Percentiles rank a stretch among this genome's conserved stretches.
Conservation (phyloP, 768 basidiomycete genomes). For the Tulasnella sp. region DNA sequence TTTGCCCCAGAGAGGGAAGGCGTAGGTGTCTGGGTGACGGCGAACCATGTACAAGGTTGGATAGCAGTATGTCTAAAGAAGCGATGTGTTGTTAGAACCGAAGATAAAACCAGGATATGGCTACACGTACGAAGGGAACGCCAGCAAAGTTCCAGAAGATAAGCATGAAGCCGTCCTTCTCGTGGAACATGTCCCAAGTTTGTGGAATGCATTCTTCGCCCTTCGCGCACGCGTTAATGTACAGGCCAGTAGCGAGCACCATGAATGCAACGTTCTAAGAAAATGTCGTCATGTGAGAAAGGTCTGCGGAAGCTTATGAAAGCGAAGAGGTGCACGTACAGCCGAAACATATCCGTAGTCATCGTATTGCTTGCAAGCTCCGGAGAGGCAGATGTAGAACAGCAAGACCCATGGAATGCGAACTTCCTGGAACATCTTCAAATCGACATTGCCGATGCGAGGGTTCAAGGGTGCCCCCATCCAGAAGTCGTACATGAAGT, state of each 20-base stretch:
- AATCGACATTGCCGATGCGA: conserved; percentile 80
- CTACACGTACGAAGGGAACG: conserved; percentile 63
- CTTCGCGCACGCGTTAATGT: conserved; percentile 75
- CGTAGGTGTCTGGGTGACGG: conserved; percentile 81
- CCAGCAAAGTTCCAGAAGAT: conserved; percentile 98
- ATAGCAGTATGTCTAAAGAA: conserved; percentile 82
- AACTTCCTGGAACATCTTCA: conserved; percentile 99
- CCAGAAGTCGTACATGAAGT: conserved; percentile 89
- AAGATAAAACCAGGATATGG: background rate
- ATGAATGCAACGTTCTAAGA: conserved; percentile 92
- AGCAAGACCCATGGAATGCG: conserved; percentile 96
- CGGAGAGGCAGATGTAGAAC: conserved; percentile 88
- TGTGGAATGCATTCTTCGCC: conserved; percentile 94
- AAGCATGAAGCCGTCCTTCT: conserved; percentile 95
- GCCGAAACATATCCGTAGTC: conserved; percentile 86
- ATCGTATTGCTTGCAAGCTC: conserved; percentile 94
- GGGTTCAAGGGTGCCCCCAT: conserved; percentile 97
- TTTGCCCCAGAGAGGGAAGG: conserved; percentile 73
- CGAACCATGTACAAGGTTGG: conserved; percentile 98
- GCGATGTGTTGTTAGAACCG: background rate
- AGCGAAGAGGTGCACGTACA: conserved; percentile 35
- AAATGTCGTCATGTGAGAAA: background rate
- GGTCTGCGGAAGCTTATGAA: too few relatives aligned
- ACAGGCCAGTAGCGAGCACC: conserved; percentile 93
- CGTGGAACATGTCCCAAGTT: conserved; percentile 99